phyloP scores from a whole-genome alignment of 208 protist genomes.

The Phytomonas francai region DNA sequence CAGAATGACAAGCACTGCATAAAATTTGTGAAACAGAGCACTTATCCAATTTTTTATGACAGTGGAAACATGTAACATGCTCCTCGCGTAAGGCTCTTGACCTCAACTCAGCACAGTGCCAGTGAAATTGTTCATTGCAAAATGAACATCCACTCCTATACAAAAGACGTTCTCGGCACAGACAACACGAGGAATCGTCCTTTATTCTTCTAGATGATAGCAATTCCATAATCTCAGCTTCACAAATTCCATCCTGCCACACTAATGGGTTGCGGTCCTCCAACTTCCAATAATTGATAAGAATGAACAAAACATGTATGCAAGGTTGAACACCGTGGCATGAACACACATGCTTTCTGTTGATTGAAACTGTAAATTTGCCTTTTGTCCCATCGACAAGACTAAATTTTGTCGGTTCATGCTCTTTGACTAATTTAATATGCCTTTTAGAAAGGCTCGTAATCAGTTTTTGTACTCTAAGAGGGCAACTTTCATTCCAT shows the following conservation, averaged over 20 bases:
- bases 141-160: background rate
- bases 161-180: background rate
- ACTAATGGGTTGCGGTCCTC: slow-evolving; percentile 28
- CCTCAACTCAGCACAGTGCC: background rate
- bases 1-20: slow-evolving; percentile 13
- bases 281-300: slow-evolving; percentile 42
- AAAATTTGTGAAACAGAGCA: background rate
- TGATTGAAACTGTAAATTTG: slow-evolving; percentile 39
- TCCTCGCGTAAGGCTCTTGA: background rate
- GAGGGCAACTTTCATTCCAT: slow-evolving; percentile 17
- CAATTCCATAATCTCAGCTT: slow-evolving; percentile 31
- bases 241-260: slow-evolving; percentile 61
- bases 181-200: background rate
- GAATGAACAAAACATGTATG: slow-evolving; percentile 53
- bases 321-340: slow-evolving; percentile 47
- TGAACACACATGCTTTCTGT: slow-evolving; percentile 52
- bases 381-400: slow-evolving; percentile 16
- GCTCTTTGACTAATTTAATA: slow-evolving; percentile 1
- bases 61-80: background rate
- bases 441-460: background rate
- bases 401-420: slow-evolving; percentile 32
- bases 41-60: slow-evolving; percentile 9
- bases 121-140: background rate
- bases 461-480: slow-evolving; percentile 10
- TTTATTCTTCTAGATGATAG: background rate